A percentile compares a stretch with the other conserved stretches of the same genome.
Conservation (phyloP, 2,329 filamentous ascomycete species). For the Basipetospora sp. region DNA sequence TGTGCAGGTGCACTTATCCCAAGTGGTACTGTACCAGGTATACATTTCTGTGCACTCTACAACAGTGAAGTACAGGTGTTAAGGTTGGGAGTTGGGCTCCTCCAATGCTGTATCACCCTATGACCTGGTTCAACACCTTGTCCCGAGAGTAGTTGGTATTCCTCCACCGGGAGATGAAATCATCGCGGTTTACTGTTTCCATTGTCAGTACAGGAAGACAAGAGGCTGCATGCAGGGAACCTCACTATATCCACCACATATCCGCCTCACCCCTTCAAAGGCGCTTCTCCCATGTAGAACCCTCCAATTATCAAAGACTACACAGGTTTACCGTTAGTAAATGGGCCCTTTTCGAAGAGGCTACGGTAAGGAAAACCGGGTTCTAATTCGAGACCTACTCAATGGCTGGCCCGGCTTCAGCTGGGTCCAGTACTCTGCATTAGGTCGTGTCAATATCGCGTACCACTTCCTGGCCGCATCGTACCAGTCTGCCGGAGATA, state of each 20-base stretch:
- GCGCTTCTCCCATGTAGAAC: constrained; percentile 73
- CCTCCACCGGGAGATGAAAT: constrained; percentile 63
- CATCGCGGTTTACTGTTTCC: constrained; percentile 56
- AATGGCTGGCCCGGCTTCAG: constrained; percentile 63
- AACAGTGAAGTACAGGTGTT: too few species aligned
- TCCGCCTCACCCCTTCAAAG: constrained; percentile 71
- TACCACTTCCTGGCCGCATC: constrained; percentile 62
- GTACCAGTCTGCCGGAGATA: constrained; percentile 55
- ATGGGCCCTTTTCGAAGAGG: too few species aligned
- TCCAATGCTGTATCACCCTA: constrained; percentile 5
- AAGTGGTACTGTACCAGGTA: too few species aligned
- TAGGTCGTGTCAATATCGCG: constrained; percentile 46
- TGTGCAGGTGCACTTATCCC: too few species aligned
- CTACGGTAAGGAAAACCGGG: too few species aligned
- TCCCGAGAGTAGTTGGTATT: constrained; percentile 49
- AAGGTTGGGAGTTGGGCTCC: too few species aligned
- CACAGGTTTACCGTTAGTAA: not conserved
- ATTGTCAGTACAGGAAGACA: too few species aligned
- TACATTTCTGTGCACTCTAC: too few species aligned
- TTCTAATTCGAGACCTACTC: constrained; percentile 44
- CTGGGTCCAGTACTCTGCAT: constrained; percentile 66
- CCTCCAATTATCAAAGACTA: constrained; percentile 93
- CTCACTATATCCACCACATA: constrained; percentile 85
- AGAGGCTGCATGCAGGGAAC: constrained; percentile 12
- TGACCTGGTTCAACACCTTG: constrained; percentile 18